phyloP scores from a whole-genome alignment of 1,139 yeast species.

The Sugiyamaella castrensis region DNA sequence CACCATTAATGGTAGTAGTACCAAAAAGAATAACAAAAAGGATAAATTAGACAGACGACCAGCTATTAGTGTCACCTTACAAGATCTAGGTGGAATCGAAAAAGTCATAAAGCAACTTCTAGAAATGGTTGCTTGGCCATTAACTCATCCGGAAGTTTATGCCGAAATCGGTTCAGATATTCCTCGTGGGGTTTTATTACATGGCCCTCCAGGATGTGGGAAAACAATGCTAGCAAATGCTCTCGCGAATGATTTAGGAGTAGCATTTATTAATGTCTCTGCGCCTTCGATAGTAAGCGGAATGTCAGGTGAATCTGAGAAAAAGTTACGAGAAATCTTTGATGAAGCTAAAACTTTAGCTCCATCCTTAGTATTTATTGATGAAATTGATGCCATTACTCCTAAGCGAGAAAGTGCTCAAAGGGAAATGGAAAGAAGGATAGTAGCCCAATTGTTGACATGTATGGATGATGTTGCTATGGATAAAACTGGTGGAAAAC shows the following conservation, averaged over 20 bases:
- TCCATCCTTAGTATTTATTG: conserved; percentile 89
- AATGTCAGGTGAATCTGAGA: conserved; percentile 99
- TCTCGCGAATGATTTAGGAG: conserved; percentile 88
- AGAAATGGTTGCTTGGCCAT: conserved; percentile 89
- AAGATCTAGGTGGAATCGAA: conserved; percentile 88
- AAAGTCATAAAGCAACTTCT: conserved; percentile 75
- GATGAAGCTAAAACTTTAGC: conserved; percentile 90
- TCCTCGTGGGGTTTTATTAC: conserved; percentile 90
- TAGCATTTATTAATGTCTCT: conserved; percentile 84
- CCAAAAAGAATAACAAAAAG: conserved; percentile 22
- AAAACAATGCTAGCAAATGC: conserved; percentile 96
- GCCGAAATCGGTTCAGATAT: conserved; percentile 88
- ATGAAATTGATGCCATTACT: conserved; percentile 96
- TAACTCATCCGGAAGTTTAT: conserved; percentile 90
- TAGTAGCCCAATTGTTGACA: conserved; percentile 90
- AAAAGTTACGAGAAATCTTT: conserved; percentile 85
- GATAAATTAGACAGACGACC: conserved; percentile 22
- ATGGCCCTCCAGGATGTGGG: conserved; percentile 99
- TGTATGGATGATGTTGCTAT: conserved; percentile 89
- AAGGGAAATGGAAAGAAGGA: conserved; percentile 96
- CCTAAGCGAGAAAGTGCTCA: conserved; percentile 99
- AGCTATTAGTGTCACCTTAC: conserved; percentile 43
- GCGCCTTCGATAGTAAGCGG: conserved; percentile 98
- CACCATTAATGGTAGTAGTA: conserved; percentile 22
- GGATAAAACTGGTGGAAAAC: conserved; percentile 86